These are phyloP conservation scores for Neofusicoccum kwambonambiense DNA, from an alignment of 2,329 filamentous ascomycete genomes.

Conservation along the genomic window DNA sequence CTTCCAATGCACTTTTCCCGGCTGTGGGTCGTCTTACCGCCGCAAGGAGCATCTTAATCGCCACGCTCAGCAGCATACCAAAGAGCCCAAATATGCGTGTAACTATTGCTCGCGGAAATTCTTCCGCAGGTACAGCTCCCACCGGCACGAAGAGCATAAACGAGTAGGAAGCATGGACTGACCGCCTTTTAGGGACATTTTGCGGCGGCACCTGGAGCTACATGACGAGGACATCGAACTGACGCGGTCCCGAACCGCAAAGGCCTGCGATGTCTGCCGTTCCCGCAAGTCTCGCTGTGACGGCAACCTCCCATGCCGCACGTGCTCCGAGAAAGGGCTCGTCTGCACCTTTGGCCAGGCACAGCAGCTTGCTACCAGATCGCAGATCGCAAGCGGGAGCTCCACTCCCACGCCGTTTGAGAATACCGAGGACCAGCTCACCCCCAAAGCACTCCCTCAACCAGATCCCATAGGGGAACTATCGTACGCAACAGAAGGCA, in stretches of 20 bases:
- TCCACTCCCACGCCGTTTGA: background rate
- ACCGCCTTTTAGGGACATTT: background rate
- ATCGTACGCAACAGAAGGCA: background rate
- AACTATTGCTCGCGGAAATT: constrained; percentile 1
- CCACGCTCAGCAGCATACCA: constrained; percentile 5
- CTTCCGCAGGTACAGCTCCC: background rate
- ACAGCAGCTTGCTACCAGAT: no score
- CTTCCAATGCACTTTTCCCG: background rate
- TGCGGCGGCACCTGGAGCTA: constrained; percentile 1
- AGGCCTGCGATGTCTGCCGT: constrained; percentile 8
- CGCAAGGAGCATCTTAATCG: constrained; percentile 13
- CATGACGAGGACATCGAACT: constrained; percentile 1
- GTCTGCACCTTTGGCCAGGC: background rate
- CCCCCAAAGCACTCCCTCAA: background rate
- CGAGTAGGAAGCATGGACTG: background rate
- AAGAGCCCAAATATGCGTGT: background rate
- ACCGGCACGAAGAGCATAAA: background rate
- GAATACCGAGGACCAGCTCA: background rate
- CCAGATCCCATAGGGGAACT: background rate
- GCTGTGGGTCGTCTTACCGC: constrained; percentile 6
- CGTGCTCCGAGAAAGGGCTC: background rate
- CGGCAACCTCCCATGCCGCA: background rate
- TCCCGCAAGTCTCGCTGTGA: background rate
- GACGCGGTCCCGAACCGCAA: background rate
- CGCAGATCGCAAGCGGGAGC: background rate